Evolutionary conservation across 306 rosid genomes (phyloP).

Genomic region (Cicer judaicum): DNA sequence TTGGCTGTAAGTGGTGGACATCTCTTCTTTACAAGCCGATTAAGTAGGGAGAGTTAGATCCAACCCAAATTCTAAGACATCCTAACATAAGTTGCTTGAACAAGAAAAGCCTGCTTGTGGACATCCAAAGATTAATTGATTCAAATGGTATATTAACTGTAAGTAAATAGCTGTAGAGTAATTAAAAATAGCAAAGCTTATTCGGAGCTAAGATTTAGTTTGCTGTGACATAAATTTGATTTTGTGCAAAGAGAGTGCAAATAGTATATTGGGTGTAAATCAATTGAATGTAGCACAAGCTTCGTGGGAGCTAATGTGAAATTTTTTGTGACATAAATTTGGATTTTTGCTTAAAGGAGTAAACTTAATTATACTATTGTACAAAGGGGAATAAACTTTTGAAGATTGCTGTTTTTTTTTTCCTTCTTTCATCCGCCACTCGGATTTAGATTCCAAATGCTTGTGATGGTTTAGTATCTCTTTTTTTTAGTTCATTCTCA

Average conservation of each 20-base stretch:
- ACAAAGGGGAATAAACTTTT: too few species aligned
- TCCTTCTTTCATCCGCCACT: too few species aligned
- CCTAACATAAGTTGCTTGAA: slow-evolving; percentile 10
- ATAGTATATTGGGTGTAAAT: slow-evolving; percentile 4
- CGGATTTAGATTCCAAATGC: too few species aligned
- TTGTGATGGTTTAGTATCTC: too few species aligned
- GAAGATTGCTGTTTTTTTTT: too few species aligned
- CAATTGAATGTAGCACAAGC: not conserved
- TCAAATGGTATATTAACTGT: slow-evolving; percentile 5
- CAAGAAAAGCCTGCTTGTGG: not conserved
- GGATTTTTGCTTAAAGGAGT: slow-evolving; percentile 13
- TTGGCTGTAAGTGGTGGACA: not conserved
- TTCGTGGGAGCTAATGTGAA: not conserved
- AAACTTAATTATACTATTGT: not conserved
- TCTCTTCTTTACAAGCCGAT: not conserved
- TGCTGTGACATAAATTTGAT: slow-evolving; percentile 24
- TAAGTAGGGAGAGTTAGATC: not conserved
- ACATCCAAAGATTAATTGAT: slow-evolving; percentile 6
- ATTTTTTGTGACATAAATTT: slow-evolving; percentile 24
- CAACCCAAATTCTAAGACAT: not conserved
- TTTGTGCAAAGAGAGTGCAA: slow-evolving; percentile 1
- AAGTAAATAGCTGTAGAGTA: not conserved
- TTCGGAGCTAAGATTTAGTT: slow-evolving; percentile 6
- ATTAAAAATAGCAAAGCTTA: not conserved
- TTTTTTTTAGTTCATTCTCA: too few species aligned